Conservation (phyloP, 225 moss, liverwort and hornwort species). For the Takakia lepidozioides region DNA sequence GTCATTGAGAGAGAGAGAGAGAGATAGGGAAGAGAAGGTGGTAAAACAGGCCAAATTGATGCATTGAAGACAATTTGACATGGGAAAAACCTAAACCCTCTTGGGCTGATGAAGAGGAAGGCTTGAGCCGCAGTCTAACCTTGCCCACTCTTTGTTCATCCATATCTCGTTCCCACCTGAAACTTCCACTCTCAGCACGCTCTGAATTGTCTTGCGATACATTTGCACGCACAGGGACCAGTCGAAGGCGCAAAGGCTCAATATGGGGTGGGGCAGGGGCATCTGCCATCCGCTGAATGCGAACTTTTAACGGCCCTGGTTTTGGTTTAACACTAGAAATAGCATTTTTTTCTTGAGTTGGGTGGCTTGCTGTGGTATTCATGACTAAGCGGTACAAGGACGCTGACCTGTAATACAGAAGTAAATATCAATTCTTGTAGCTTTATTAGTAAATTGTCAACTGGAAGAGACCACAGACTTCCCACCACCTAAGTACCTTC, state of each 20-base stretch:
- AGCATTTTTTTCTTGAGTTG: constrained; percentile 41
- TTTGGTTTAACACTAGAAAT: constrained; percentile 17
- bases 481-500: too few species aligned
- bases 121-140: constrained; percentile 52
- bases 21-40: too few species aligned
- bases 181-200: constrained; percentile 58
- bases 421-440: too few species aligned
- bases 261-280: constrained; percentile 17
- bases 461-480: too few species aligned
- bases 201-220: constrained; percentile 50
- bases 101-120: constrained; percentile 36
- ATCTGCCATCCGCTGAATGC: constrained; percentile 32
- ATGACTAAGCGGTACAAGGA: constrained; percentile 65
- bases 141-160: constrained; percentile 49
- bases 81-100: constrained; percentile 43
- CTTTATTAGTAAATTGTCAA: too few species aligned
- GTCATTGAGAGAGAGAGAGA: too few species aligned
- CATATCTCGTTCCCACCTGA: constrained; percentile 43
- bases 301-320: constrained; percentile 42
- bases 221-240: constrained; percentile 15
- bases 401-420: constrained; percentile 57
- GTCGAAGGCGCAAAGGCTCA: constrained; percentile 16
- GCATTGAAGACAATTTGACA: too few species aligned
- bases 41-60: too few species aligned
- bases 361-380: constrained; percentile 28